phyloP scores from a whole-genome alignment of 805 yeast genomes.

The Barnettozyma sucrosica region DNA sequence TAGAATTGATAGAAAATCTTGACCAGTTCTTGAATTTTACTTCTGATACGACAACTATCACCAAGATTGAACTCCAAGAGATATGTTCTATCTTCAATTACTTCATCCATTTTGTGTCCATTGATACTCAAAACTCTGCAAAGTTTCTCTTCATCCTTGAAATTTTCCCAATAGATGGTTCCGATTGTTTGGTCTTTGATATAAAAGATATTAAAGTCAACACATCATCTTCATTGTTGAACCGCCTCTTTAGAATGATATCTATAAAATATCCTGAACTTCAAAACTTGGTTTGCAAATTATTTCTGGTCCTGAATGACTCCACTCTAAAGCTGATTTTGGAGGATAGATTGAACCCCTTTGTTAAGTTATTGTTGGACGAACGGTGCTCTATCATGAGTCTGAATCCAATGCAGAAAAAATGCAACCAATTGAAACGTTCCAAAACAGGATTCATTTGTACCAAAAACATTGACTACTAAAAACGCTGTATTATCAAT shows the following conservation, averaged over 20 bases:
- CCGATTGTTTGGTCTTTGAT: constrained; percentile 17
- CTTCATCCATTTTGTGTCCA: constrained; percentile 5
- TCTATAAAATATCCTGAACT: constrained; percentile 9
- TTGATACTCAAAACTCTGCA: constrained; percentile 6
- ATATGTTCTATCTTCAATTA: constrained; percentile 1
- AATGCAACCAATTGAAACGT: not conserved
- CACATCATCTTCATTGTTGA: constrained; percentile 8
- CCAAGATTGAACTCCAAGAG: constrained; percentile 1
- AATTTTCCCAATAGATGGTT: constrained; percentile 16
- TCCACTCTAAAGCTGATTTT: constrained; percentile 13
- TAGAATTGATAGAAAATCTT: constrained; percentile 19
- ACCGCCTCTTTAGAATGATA: constrained; percentile 17
- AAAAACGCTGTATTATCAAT: not conserved
- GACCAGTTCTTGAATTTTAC: constrained; percentile 10
- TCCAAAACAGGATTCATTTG: not conserved
- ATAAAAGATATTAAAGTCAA: constrained; percentile 7
- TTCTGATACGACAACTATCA: not conserved
- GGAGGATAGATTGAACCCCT: constrained; percentile 16
- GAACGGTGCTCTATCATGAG: not conserved
- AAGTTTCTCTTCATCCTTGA: constrained; percentile 21
- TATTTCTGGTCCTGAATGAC: constrained; percentile 10
- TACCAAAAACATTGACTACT: not conserved
- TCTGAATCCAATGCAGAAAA: not conserved
- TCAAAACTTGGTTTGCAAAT: constrained; percentile 8
- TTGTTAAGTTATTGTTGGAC: constrained; percentile 7